A percentile compares a stretch with the other conserved stretches of the same genome.
phyloP scores from a whole-genome alignment of 2,329 filamentous ascomycete species.

The Coniella lustricola region DNA sequence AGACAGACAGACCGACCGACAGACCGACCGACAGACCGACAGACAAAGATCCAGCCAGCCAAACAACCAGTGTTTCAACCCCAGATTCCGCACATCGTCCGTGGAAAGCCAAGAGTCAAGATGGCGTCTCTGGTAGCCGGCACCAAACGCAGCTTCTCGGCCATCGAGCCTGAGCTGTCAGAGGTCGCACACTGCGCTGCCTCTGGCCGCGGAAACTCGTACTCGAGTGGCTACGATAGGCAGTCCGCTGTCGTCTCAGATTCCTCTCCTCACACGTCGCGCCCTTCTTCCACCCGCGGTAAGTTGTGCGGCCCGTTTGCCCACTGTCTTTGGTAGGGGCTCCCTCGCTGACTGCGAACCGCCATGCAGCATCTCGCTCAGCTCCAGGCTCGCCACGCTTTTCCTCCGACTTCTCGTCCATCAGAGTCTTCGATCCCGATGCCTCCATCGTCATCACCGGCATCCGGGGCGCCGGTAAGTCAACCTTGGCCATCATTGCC shows the following conservation, averaged over 20 bases:
- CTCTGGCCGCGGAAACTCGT: constrained; percentile 5
- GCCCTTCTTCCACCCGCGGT: constrained; percentile 10
- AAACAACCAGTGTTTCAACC: too few species aligned
- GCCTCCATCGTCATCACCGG: constrained; percentile 68
- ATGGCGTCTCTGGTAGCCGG: constrained; percentile 19
- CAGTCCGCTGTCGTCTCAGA: not conserved
- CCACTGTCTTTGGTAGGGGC: not conserved
- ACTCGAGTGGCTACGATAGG: not conserved
- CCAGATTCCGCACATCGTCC: too few species aligned
- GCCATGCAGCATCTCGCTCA: constrained; percentile 15
- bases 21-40: too few species aligned
- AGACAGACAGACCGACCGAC: too few species aligned
- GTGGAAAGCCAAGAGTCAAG: constrained; percentile 5
- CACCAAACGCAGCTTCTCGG: constrained; percentile 21
- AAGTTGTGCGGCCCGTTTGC: not conserved
- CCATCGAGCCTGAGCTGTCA: constrained; percentile 17
- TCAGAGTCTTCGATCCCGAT: constrained; percentile 44
- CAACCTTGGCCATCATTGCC: constrained; percentile 67
- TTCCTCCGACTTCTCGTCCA: constrained; percentile 16
- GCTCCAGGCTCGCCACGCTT: constrained; percentile 15
- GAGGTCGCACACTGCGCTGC: not conserved
- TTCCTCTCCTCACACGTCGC: constrained; percentile 1
- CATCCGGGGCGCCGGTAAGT: constrained; percentile 68
- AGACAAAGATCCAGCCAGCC: too few species aligned
- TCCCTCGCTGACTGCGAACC: not conserved